These are phyloP conservation scores for Pezicula carpinea DNA, from an alignment of 2,329 filamentous ascomycete genomes.

Conservation along the genomic window DNA sequence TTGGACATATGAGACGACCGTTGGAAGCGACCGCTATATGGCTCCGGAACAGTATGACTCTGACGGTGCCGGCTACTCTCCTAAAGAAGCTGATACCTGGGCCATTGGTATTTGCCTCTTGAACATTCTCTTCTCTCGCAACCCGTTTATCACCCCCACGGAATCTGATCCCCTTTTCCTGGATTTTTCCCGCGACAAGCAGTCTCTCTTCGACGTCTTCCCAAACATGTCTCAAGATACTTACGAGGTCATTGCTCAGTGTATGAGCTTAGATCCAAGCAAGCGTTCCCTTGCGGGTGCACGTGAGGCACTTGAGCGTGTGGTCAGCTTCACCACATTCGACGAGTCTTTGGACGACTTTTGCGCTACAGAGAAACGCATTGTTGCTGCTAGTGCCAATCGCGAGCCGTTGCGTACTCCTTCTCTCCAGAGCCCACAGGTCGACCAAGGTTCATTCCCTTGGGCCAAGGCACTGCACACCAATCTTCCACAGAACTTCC, in stretches of 20 bases:
- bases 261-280: conserved; percentile 83
- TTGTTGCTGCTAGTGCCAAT: conserved; percentile 78
- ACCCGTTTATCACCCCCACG: conserved; percentile 88
- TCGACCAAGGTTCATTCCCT: conserved; percentile 81
- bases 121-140: conserved; percentile 94
- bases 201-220: conserved; percentile 96
- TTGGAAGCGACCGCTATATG: conserved; percentile 99
- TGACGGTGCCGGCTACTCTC: conserved; percentile 80
- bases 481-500: conserved; percentile 63
- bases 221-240: conserved; percentile 98
- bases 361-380: conserved; percentile 74
- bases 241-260: conserved; percentile 86
- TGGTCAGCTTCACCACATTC: conserved; percentile 87
- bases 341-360: conserved; percentile 93
- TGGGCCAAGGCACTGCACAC: conserved; percentile 89
- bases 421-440: conserved; percentile 81
- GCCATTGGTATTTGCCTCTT: conserved; percentile 93
- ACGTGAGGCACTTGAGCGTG: conserved; percentile 71
- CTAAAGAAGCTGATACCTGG: conserved; percentile 93
- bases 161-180: conserved; percentile 88
- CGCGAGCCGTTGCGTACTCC: conserved; percentile 94
- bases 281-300: conserved; percentile 79
- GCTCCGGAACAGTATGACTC: conserved; percentile 97
- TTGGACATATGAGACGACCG: conserved; percentile 89
- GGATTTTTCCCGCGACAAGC: conserved; percentile 89